Evolutionary conservation across 2,329 filamentous ascomycete species (phyloP).

Genomic region (Alternaria viburni): DNA sequence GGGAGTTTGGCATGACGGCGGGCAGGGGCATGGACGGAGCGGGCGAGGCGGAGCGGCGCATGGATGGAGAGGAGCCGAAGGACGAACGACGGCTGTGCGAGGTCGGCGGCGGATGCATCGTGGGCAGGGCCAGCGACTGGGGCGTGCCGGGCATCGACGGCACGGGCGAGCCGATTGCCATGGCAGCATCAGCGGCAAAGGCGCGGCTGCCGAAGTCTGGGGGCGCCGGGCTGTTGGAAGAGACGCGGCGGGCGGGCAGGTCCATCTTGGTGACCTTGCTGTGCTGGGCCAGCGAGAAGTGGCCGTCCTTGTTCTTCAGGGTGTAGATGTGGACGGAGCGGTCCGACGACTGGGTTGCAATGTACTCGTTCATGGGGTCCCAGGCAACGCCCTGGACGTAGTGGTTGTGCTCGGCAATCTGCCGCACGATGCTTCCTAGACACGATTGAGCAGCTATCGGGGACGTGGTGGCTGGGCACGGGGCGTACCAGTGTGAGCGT

Average conservation of each 20-base stretch:
- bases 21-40: slow-evolving; percentile 92
- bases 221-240: slow-evolving; percentile 89
- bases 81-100: slow-evolving; percentile 95
- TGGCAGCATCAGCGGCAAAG: slow-evolving; percentile 61
- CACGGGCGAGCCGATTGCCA: slow-evolving; percentile 74
- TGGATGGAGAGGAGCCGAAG: slow-evolving; percentile 78
- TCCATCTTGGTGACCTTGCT: slow-evolving; percentile 90
- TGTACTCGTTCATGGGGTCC: slow-evolving; percentile 98
- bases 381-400: slow-evolving; percentile 98
- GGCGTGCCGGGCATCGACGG: slow-evolving; percentile 94
- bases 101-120: slow-evolving; percentile 92
- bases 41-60: slow-evolving; percentile 86
- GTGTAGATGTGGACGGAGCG: slow-evolving; percentile 98
- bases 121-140: slow-evolving; percentile 80
- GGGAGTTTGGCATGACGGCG: slow-evolving; percentile 94
- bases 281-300: slow-evolving; percentile 81
- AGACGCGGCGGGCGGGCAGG: slow-evolving; percentile 86
- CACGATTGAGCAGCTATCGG: slow-evolving; percentile 21
- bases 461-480: slow-evolving; percentile 10
- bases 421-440: slow-evolving; percentile 65
- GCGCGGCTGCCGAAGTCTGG: slow-evolving; percentile 76
- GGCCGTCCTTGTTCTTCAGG: slow-evolving; percentile 93
- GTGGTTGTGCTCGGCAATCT: slow-evolving; percentile 96
- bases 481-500: slow-evolving; percentile 79
- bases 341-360: slow-evolving; percentile 97